phyloP scores from a whole-genome alignment of 331 rosid genomes.

The Spiraea crenata region DNA sequence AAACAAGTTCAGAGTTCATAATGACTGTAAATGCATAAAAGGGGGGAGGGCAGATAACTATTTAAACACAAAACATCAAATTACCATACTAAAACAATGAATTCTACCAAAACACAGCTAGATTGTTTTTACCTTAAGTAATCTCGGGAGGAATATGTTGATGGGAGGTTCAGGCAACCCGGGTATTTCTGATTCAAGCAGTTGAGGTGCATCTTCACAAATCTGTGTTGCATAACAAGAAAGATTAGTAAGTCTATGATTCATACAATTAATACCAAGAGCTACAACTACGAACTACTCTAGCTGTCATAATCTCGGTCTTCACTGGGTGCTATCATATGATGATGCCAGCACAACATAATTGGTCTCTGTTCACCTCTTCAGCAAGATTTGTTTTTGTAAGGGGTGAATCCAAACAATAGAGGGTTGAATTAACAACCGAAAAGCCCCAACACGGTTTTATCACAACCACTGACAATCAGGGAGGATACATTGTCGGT shows the following conservation, averaged over 20 bases:
- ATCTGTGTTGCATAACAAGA: slow-evolving; percentile 43
- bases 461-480: not conserved
- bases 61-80: not conserved
- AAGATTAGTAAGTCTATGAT: not conserved
- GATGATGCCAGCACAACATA: not conserved
- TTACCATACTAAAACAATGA: not conserved
- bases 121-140: slow-evolving; percentile 55
- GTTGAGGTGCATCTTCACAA: slow-evolving; percentile 97
- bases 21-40: not conserved
- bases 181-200: slow-evolving; percentile 86
- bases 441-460: not conserved
- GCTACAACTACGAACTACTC: not conserved
- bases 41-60: not conserved
- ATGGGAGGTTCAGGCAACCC: slow-evolving; percentile 98
- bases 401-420: not conserved
- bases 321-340: not conserved
- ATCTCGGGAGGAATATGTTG: slow-evolving; percentile 82
- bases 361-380: not conserved
- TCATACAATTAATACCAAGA: not conserved
- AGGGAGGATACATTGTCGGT: not conserved
- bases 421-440: not conserved
- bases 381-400: no score
- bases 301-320: not conserved
- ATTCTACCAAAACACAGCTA: not conserved
- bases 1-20: slow-evolving; percentile 2